phyloP scores from a whole-genome alignment of 148 eudicot genomes.

The Chenopodium quinoa region DNA sequence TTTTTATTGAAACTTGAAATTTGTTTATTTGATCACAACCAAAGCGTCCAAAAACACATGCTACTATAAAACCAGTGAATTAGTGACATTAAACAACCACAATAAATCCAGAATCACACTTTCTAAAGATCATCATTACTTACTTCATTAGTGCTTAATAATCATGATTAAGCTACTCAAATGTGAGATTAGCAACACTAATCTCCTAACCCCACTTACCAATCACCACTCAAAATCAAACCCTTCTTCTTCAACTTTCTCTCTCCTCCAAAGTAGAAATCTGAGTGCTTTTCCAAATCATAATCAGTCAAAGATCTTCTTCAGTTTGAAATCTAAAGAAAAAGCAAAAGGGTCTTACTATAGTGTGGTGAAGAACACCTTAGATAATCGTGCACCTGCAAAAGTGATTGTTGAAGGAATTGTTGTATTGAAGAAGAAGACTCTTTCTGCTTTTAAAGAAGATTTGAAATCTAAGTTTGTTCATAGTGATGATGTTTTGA shows the following conservation, averaged over 20 bases:
- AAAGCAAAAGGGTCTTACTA: neutral
- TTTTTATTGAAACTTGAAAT: too few relatives aligned
- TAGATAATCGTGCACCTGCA: neutral
- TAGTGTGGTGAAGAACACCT: neutral
- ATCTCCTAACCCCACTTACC: neutral
- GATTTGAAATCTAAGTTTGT: too few relatives aligned
- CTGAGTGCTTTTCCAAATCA: neutral
- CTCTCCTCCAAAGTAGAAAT: neutral
- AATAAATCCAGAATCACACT: neutral
- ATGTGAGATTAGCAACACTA: neutral
- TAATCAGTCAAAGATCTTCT: neutral
- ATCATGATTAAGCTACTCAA: conserved; percentile 6
- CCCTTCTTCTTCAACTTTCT: neutral
- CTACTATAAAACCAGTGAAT: neutral
- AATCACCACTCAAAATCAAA: neutral
- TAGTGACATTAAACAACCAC: neutral
- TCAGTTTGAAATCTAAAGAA: neutral
- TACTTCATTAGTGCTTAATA: neutral
- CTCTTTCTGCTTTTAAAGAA: neutral
- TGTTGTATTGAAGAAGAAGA: neutral
- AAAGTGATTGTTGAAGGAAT: neutral
- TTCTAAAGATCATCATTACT: neutral
- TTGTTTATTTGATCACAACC: too few relatives aligned
- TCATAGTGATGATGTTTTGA: neutral
- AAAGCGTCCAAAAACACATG: too few relatives aligned